These are phyloP conservation scores for Tolypocladium paradoxum DNA, from an alignment of 2,329 filamentous ascomycete species.

Conservation along the genomic window DNA sequence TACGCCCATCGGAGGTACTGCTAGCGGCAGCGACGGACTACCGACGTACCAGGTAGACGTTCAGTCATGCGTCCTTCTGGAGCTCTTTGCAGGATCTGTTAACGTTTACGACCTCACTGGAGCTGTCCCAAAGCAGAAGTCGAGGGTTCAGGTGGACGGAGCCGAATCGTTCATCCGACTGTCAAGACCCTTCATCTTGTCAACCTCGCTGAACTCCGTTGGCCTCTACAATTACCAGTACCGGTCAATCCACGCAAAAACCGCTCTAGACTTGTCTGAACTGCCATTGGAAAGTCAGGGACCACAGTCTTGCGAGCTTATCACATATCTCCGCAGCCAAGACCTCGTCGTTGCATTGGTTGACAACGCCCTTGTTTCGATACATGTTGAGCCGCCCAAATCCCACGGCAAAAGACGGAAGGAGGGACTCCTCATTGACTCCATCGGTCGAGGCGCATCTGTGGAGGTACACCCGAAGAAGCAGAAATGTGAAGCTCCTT, in stretches of 20 bases:
- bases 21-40: conserved; percentile 5
- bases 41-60: conserved; percentile 46
- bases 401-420: conserved; percentile 43
- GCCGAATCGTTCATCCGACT: conserved; percentile 55
- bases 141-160: conserved; percentile 38
- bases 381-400: conserved; percentile 56
- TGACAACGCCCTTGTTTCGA: conserved; percentile 53
- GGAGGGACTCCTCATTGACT: conserved; percentile 59
- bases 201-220: conserved; percentile 44
- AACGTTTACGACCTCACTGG: conserved; percentile 53
- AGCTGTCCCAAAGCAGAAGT: conserved; percentile 49
- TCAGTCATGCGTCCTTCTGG: conserved; percentile 51
- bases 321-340: conserved; percentile 53
- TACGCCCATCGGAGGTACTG: conserved; percentile 21
- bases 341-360: conserved; percentile 55
- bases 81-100: conserved; percentile 43
- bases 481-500: conserved; percentile 17
- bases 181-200: conserved; percentile 55
- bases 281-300: conserved; percentile 24
- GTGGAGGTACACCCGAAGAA: conserved; percentile 25
- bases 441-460: conserved; percentile 54
- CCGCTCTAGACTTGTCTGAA: conserved; percentile 32
- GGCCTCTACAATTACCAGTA: conserved; percentile 61
- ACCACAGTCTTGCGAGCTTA: conserved; percentile 30
- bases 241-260: conserved; percentile 44